Conservation (phyloP, 176 grass and related monocot species). For the Zea luxurians region DNA sequence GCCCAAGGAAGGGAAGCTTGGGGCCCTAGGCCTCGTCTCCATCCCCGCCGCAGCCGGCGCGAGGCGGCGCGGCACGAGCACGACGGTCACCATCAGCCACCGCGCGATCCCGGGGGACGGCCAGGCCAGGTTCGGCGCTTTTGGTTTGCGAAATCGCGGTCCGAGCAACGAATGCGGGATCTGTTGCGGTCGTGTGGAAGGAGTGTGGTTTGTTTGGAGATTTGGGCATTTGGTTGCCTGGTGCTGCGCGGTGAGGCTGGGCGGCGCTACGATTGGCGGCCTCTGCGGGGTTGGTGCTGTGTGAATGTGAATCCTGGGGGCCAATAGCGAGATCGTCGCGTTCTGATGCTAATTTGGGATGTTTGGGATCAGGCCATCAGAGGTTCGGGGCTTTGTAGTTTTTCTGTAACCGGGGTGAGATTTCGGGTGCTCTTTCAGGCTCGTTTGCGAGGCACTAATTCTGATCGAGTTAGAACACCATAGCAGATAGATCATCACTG, state of each 20-base stretch:
- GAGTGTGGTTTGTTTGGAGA: background rate
- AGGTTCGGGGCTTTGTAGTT: background rate
- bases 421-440: background rate
- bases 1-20: constrained; percentile 23
- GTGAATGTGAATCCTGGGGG: constrained; percentile 4
- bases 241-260: background rate
- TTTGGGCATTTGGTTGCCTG: background rate
- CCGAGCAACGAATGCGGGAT: constrained; percentile 22
- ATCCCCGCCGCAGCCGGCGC: background rate
- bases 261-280: background rate
- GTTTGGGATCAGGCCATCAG: background rate
- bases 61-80: background rate
- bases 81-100: background rate
- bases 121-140: constrained; percentile 18
- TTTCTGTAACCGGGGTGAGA: background rate
- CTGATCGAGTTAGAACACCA: background rate
- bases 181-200: background rate
- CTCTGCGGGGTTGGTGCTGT: background rate
- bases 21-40: background rate
- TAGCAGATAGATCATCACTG: background rate
- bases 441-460: background rate
- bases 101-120: background rate
- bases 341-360: background rate
- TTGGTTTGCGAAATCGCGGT: background rate
- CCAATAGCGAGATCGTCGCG: background rate